phyloP scores from a whole-genome alignment of 805 yeast species.

The Kluyveromyces siamensis region DNA sequence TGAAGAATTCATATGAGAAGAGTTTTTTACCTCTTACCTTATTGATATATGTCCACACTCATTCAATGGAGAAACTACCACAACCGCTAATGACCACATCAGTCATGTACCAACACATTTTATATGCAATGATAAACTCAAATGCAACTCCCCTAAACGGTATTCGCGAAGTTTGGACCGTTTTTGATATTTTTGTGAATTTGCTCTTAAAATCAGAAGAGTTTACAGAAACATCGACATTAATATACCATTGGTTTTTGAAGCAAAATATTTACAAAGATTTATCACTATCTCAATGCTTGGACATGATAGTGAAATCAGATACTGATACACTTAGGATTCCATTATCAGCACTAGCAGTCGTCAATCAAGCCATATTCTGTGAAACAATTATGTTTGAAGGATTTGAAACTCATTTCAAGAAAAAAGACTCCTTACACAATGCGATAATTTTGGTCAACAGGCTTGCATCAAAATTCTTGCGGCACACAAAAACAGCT shows the following conservation, averaged over 20 bases:
- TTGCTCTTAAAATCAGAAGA: slow-evolving; percentile 6
- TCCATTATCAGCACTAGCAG: neutral
- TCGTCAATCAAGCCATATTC: neutral
- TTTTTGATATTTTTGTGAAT: slow-evolving; percentile 10
- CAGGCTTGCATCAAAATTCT: slow-evolving; percentile 3
- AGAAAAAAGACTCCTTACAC: slow-evolving; percentile 1
- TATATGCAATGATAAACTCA: slow-evolving; percentile 4
- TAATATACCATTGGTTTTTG: slow-evolving; percentile 6
- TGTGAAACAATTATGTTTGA: slow-evolving; percentile 1
- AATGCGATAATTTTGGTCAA: slow-evolving; percentile 3
- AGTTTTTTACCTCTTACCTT: slow-evolving; percentile 2
- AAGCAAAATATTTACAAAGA: neutral
- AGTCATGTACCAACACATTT: slow-evolving; percentile 9
- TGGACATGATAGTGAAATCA: neutral
- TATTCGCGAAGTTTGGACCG: slow-evolving; percentile 7
- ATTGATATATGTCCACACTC: slow-evolving; percentile 3
- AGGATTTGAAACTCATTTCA: slow-evolving; percentile 1
- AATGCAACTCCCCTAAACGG: neutral
- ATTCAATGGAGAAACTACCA: neutral
- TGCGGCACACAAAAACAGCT: neutral
- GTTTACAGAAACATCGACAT: slow-evolving; percentile 5
- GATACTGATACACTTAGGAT: neutral
- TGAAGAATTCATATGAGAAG: slow-evolving; percentile 3
- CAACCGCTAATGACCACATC: slow-evolving; percentile 3
- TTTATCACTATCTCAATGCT: neutral